Conservation (phyloP, 148 eudicot species). For the Rhododendron henanense region DNA sequence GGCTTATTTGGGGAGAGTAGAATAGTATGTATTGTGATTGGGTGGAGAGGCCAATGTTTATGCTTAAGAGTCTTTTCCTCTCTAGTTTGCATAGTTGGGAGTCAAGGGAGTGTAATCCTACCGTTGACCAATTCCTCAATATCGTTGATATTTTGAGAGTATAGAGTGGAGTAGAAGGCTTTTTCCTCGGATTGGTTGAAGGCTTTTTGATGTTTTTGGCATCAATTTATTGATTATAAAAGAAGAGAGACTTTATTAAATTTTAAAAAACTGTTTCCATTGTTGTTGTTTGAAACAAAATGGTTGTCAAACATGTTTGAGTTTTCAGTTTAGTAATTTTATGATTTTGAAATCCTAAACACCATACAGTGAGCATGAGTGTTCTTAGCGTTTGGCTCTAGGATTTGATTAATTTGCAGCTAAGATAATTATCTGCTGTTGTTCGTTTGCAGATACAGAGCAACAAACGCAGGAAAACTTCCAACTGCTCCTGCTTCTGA, state of each 20-base stretch:
- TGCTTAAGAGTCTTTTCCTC: neutral
- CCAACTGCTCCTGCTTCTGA: constrained; percentile 18
- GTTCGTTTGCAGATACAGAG: constrained; percentile 32
- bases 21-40: neutral
- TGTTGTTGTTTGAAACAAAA: neutral
- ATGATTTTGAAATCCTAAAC: neutral
- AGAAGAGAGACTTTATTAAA: neutral
- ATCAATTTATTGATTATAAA: neutral
- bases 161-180: neutral
- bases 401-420: neutral
- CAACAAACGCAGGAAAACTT: constrained; percentile 35
- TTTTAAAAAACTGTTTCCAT: neutral
- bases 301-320: neutral
- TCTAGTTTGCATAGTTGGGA: neutral
- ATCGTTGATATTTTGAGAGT: neutral
- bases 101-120: neutral
- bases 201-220: neutral
- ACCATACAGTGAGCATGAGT: neutral
- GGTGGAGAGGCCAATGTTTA: neutral
- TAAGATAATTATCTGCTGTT: neutral
- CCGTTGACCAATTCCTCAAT: neutral
- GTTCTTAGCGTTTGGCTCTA: neutral
- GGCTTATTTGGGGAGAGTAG: neutral
- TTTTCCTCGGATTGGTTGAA: neutral
- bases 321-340: neutral